phyloP scores from a whole-genome alignment of 2,329 filamentous ascomycete species.

The Ilyonectria sp. region DNA sequence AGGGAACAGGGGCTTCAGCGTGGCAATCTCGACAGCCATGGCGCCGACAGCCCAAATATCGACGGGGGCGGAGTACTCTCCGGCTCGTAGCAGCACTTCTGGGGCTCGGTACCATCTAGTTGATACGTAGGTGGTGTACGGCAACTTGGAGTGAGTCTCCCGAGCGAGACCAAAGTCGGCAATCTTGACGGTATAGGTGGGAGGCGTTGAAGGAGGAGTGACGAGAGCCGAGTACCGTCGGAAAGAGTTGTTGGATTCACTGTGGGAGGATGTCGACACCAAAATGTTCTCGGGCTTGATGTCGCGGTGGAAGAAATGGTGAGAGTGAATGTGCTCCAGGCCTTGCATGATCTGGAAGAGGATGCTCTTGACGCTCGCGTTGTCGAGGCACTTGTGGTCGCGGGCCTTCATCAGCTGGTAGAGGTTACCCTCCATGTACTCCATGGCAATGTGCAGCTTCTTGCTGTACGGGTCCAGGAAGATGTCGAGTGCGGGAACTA shows the following conservation, averaged over 20 bases:
- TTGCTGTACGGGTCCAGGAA: conserved; percentile 97
- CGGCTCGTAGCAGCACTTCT: conserved; percentile 92
- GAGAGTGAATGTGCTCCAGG: conserved; percentile 96
- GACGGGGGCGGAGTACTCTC: conserved; percentile 96
- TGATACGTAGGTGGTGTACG: conserved; percentile 98
- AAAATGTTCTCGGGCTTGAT: conserved; percentile 99
- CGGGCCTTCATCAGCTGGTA: conserved; percentile 99
- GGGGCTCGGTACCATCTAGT: conserved; percentile 98
- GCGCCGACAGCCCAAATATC: conserved; percentile 99
- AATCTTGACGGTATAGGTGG: conserved; percentile 96
- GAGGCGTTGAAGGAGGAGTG: conserved; percentile 94
- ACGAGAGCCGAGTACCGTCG: conserved; percentile 93
- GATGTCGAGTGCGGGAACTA: conserved; percentile 98
- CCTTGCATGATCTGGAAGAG: conserved; percentile 97
- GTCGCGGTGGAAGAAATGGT: conserved; percentile 98
- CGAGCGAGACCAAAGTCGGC: conserved; percentile 98
- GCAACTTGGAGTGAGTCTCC: conserved; percentile 95
- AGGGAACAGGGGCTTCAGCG: conserved; percentile 95
- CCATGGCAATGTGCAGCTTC: conserved; percentile 98
- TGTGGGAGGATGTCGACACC: conserved; percentile 89
- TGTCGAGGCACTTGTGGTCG: conserved; percentile 94
- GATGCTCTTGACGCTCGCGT: conserved; percentile 95
- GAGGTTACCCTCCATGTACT: conserved; percentile 99
- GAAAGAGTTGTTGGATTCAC: conserved; percentile 88
- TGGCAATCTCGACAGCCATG: conserved; percentile 98